Evolutionary conservation across 495 filamentous ascomycete species (phyloP).

Genomic region (Cercophora samala): DNA sequence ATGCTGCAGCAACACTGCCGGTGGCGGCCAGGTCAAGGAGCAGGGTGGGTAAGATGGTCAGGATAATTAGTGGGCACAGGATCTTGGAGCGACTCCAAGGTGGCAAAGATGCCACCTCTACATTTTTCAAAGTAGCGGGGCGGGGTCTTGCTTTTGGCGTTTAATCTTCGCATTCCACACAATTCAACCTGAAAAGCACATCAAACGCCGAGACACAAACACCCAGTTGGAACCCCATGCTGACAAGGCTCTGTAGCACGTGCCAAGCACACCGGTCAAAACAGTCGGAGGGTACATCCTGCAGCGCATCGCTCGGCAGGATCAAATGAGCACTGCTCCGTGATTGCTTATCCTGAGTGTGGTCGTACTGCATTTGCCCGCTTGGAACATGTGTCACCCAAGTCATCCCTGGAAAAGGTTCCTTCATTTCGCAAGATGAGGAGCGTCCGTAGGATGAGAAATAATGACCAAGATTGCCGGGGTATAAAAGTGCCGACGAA

Average conservation of each 20-base stretch:
- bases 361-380: background rate
- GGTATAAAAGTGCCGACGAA: background rate
- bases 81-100: background rate
- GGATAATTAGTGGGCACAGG: too few relatives aligned
- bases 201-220: background rate
- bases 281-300: background rate
- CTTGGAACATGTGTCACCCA: background rate
- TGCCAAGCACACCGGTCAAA: background rate
- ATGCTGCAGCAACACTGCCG: background rate
- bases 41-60: too few relatives aligned
- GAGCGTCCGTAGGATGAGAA: background rate
- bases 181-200: background rate
- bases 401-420: background rate
- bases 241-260: background rate
- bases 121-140: background rate
- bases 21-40: too few relatives aligned
- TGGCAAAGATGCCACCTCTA: background rate
- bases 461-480: background rate
- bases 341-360: too few relatives aligned
- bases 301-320: too few relatives aligned
- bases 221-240: background rate
- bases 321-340: too few relatives aligned
- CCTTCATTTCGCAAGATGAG: background rate
- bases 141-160: background rate
- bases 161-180: background rate